These are phyloP conservation scores for Fusarium drepaniforme DNA, from an alignment of 2,329 filamentous ascomycete species.

Conservation along the genomic window DNA sequence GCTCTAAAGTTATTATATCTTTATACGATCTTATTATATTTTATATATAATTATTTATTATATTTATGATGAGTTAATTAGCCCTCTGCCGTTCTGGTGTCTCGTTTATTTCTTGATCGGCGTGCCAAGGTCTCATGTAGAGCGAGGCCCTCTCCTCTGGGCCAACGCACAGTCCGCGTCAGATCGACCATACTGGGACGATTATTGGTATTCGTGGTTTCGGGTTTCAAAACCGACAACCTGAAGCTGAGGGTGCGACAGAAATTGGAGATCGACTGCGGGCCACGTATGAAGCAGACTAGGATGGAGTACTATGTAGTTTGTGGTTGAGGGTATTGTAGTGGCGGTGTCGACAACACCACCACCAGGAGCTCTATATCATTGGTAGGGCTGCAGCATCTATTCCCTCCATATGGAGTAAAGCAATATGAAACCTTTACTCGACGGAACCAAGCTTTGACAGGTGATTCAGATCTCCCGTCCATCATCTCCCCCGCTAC, in stretches of 20 bases:
- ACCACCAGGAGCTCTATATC: background rate
- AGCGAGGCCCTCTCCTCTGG: background rate
- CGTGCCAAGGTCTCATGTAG: slow-evolving; percentile 5
- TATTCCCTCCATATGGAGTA: background rate
- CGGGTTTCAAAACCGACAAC: background rate
- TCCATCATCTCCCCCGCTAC: background rate
- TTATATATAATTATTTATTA: no score
- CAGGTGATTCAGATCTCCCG: background rate
- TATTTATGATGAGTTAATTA: no score
- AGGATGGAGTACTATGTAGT: background rate
- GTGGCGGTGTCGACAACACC: background rate
- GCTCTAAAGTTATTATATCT: no score
- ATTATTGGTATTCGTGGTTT: background rate
- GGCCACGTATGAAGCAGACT: background rate
- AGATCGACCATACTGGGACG: background rate
- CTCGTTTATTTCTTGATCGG: no score
- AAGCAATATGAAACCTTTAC: background rate
- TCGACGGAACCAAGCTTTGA: background rate
- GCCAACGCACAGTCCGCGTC: background rate
- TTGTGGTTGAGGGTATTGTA: background rate
- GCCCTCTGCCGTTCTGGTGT: no score
- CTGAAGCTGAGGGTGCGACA: slow-evolving; percentile 1
- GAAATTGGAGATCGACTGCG: background rate
- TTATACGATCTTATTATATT: no score
- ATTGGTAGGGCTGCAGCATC: background rate